These are phyloP conservation scores for Ophiosphaerella narmari DNA, from an alignment of 2,329 filamentous ascomycete species.

Conservation along the genomic window DNA sequence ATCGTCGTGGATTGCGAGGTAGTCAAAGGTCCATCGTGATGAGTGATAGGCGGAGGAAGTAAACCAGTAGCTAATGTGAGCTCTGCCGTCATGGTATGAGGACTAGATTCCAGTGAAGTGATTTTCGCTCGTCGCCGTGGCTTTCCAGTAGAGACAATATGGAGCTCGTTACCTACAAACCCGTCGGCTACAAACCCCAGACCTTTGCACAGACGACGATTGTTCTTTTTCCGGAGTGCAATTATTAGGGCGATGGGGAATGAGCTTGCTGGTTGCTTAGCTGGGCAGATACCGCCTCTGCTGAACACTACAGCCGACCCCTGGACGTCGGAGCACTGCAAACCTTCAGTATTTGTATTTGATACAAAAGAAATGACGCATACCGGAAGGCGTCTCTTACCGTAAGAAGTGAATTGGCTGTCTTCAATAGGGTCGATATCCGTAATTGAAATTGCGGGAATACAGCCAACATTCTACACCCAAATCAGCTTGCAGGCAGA, in stretches of 20 bases:
- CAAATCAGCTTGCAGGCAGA: background rate
- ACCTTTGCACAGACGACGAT: background rate
- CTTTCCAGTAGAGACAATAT: background rate
- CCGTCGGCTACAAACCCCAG: slow-evolving; percentile 12
- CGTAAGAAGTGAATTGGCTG: slow-evolving; percentile 9
- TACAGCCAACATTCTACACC: slow-evolving; percentile 16
- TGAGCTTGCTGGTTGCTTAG: background rate
- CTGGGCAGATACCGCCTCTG: background rate
- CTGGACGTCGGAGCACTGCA: no score
- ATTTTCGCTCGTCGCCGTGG: background rate
- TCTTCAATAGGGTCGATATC: slow-evolving; percentile 35
- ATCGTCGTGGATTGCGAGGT: no score
- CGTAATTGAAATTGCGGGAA: slow-evolving; percentile 8
- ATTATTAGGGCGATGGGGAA: background rate
- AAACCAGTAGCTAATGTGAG: background rate
- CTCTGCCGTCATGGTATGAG: background rate
- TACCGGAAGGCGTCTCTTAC: background rate
- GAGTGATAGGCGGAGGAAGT: background rate
- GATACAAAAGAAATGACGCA: background rate
- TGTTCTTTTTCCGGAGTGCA: background rate
- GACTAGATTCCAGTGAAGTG: background rate
- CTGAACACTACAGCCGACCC: background rate
- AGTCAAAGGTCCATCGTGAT: background rate
- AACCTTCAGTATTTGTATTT: no score
- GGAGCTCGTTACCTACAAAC: slow-evolving; percentile 8